Conservation (phyloP, 164 flowering plant species). For the Magnolia kwangsiensis region DNA sequence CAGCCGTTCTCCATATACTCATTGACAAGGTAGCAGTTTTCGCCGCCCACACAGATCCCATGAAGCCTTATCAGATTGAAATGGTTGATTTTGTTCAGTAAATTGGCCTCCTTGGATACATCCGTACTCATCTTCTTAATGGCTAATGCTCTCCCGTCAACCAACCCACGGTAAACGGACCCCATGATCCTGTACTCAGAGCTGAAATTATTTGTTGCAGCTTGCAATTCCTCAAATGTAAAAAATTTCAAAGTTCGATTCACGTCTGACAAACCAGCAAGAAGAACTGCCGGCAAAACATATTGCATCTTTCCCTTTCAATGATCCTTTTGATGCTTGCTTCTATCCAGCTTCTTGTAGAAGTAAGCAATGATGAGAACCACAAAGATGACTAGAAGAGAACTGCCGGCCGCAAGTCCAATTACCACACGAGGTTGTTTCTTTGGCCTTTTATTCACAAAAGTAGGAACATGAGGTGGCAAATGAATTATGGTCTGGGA, state of each 20-base stretch:
- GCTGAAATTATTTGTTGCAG: constrained; percentile 52
- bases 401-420: constrained; percentile 39
- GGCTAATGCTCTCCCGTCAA: constrained; percentile 35
- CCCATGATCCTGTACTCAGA: constrained; percentile 35
- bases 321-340: not conserved
- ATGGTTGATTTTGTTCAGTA: constrained; percentile 56
- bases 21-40: constrained; percentile 45
- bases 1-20: constrained; percentile 64
- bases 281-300: constrained; percentile 29
- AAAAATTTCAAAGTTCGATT: constrained; percentile 33
- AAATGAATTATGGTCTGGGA: constrained; percentile 23
- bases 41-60: constrained; percentile 41
- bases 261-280: constrained; percentile 33
- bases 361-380: constrained; percentile 6
- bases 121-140: constrained; percentile 39
- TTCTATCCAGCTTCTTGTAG: constrained; percentile 16
- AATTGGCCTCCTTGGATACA: constrained; percentile 45
- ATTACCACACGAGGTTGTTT: constrained; percentile 32
- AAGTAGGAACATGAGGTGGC: constrained; percentile 13
- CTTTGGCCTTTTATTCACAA: constrained; percentile 16
- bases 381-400: constrained; percentile 21
- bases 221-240: constrained; percentile 34
- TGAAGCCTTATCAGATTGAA: constrained; percentile 53
- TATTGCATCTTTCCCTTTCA: constrained; percentile 7
- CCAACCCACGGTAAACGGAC: constrained; percentile 45